These are phyloP conservation scores for Populus hybrid DNA, from an alignment of 441 rosid genomes.

Conservation along the genomic window DNA sequence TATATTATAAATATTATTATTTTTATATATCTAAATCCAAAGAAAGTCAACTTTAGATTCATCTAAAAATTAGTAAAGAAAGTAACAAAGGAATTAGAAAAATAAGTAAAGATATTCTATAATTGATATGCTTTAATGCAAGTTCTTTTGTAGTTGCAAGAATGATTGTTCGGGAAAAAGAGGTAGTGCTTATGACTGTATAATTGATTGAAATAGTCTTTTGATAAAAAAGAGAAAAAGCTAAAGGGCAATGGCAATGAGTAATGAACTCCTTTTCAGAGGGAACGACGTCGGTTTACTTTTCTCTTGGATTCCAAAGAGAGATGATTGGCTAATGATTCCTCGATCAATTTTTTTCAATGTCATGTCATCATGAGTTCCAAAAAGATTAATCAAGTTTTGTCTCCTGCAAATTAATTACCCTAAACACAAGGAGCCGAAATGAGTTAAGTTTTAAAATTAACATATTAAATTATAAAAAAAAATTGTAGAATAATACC, in stretches of 20 bases:
- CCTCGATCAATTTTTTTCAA: not conserved
- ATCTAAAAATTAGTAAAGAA: not conserved
- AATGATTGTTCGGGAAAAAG: no score
- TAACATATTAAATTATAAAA: no score
- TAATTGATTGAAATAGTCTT: not conserved
- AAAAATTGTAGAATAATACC: no score
- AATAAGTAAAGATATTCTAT: not conserved
- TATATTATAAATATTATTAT: no score
- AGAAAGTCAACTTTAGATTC: not conserved
- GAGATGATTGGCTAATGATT: constrained; percentile 31
- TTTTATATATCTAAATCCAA: no score
- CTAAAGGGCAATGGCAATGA: no score
- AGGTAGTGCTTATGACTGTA: not conserved
- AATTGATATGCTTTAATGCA: no score
- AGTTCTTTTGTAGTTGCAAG: not conserved
- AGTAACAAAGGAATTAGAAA: not conserved
- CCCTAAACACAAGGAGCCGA: no score
- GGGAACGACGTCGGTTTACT: not conserved
- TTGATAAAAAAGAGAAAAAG: not conserved
- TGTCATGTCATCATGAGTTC: not conserved
- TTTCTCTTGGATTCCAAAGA: not conserved
- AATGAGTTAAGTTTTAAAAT: no score
- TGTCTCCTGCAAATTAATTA: no score
- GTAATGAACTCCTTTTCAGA: not conserved
- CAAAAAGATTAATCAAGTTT: no score